Evolutionary conservation across 805 yeast genomes (phyloP).

Genomic region (Myxozyma vanderwaltii): DNA sequence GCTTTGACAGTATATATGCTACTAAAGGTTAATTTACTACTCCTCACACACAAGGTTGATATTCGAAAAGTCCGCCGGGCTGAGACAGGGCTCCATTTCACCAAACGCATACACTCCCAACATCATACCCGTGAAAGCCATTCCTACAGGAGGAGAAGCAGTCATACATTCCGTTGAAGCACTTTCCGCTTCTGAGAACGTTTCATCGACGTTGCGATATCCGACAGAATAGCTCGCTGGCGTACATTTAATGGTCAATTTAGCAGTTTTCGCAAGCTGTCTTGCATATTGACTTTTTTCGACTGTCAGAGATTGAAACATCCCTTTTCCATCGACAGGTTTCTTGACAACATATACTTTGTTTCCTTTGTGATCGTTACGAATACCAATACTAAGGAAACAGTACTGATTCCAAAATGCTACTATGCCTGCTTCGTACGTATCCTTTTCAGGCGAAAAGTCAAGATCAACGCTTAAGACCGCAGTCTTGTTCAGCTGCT

Average conservation of each 20-base stretch:
- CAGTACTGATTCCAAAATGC: constrained; percentile 5
- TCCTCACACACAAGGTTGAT: background rate
- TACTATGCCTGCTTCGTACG: constrained; percentile 10
- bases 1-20: background rate
- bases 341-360: background rate
- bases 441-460: background rate
- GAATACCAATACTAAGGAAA: background rate
- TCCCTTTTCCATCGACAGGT: constrained; percentile 4
- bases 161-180: background rate
- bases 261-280: background rate
- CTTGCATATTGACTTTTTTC: background rate
- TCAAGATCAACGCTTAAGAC: background rate
- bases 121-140: constrained; percentile 12
- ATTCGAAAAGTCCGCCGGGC: constrained; percentile 2
- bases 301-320: background rate
- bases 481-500: background rate
- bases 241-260: background rate
- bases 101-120: constrained; percentile 11
- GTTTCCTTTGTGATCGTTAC: background rate
- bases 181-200: background rate
- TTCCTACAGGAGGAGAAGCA: background rate
- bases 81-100: constrained; percentile 5
- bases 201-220: background rate
- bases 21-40: background rate
- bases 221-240: background rate